A percentile compares a stretch with the other conserved stretches of the same genome.
phyloP scores from a whole-genome alignment of 1,139 yeast genomes.

The Yamadazyma oceani region DNA sequence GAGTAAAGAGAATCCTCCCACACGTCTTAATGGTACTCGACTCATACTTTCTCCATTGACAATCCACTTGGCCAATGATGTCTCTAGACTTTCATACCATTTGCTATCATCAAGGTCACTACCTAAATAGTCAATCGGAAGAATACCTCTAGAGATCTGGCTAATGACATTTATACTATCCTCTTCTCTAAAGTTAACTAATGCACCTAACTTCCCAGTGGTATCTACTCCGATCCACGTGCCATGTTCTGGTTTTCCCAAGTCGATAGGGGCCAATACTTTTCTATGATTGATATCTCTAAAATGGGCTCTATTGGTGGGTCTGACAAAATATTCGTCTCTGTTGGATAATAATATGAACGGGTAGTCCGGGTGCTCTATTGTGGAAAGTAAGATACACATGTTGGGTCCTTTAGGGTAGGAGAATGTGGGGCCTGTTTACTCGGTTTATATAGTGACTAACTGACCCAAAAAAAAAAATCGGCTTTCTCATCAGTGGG shows the following conservation, averaged over 20 bases:
- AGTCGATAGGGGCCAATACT: slow-evolving; percentile 72
- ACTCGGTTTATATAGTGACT: not conserved
- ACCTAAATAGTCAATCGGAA: slow-evolving; percentile 60
- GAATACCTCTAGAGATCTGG: slow-evolving; percentile 66
- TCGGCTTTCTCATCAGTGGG: no score
- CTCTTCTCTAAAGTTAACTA: slow-evolving; percentile 67
- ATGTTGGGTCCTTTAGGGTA: slow-evolving; percentile 30
- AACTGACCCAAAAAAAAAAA: not conserved
- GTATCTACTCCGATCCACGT: slow-evolving; percentile 86
- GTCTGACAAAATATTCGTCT: slow-evolving; percentile 77
- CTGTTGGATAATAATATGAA: slow-evolving; percentile 76
- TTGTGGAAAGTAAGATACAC: slow-evolving; percentile 67
- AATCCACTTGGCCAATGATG: slow-evolving; percentile 23
- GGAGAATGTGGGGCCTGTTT: not conserved
- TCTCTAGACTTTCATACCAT: slow-evolving; percentile 45
- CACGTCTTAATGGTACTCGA: slow-evolving; percentile 35
- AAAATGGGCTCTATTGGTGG: slow-evolving; percentile 65
- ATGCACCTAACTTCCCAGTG: slow-evolving; percentile 65
- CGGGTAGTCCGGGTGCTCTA: slow-evolving; percentile 64
- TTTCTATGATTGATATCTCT: slow-evolving; percentile 32
- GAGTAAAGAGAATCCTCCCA: slow-evolving; percentile 85
- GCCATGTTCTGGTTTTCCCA: slow-evolving; percentile 75
- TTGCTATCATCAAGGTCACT: slow-evolving; percentile 38
- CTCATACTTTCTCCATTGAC: slow-evolving; percentile 3
- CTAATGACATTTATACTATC: slow-evolving; percentile 29